These are phyloP conservation scores for Pulveroboletus sp. DNA, from an alignment of 768 basidiomycete species.

Conservation along the genomic window DNA sequence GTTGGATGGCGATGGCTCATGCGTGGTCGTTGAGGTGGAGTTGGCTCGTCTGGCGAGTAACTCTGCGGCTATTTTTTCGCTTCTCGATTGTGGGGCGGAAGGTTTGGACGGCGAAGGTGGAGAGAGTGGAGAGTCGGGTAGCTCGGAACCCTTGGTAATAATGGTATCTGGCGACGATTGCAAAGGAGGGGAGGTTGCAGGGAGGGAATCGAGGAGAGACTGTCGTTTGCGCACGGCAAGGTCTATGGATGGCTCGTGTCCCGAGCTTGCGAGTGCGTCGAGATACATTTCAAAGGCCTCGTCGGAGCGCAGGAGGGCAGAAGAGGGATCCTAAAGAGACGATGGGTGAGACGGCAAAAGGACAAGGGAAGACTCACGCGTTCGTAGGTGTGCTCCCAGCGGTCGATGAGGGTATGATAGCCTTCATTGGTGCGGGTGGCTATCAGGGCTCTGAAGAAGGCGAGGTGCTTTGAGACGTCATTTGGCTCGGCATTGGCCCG, in stretches of 20 bases:
- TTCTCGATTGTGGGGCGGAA: slow-evolving; percentile 27
- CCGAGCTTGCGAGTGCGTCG: slow-evolving; percentile 56
- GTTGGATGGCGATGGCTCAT: slow-evolving; percentile 17
- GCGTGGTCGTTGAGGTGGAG: slow-evolving; percentile 1
- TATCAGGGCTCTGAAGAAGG: slow-evolving; percentile 61
- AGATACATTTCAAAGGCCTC: slow-evolving; percentile 76
- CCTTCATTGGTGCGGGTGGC: slow-evolving; percentile 63
- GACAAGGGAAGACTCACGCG: slow-evolving; percentile 50
- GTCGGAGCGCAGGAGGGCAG: slow-evolving; percentile 66
- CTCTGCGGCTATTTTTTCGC: slow-evolving; percentile 41
- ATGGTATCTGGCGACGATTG: slow-evolving; percentile 11
- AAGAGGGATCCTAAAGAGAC: slow-evolving; percentile 51
- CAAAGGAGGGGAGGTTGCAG: slow-evolving; percentile 10
- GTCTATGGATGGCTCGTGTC: slow-evolving; percentile 51
- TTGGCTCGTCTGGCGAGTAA: slow-evolving; percentile 31
- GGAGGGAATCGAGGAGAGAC: slow-evolving; percentile 45
- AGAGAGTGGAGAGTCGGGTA: slow-evolving; percentile 10
- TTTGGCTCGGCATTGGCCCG: slow-evolving; percentile 71
- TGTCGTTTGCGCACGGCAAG: slow-evolving; percentile 69
- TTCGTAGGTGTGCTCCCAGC: slow-evolving; percentile 83
- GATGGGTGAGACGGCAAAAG: slow-evolving; percentile 3
- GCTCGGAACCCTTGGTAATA: slow-evolving; percentile 11
- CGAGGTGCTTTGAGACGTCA: slow-evolving; percentile 64
- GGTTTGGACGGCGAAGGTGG: slow-evolving; percentile 7
- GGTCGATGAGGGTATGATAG: slow-evolving; percentile 65